Evolutionary conservation across 2,329 filamentous ascomycete genomes (phyloP).

Genomic region (Escovopsis sp.): DNA sequence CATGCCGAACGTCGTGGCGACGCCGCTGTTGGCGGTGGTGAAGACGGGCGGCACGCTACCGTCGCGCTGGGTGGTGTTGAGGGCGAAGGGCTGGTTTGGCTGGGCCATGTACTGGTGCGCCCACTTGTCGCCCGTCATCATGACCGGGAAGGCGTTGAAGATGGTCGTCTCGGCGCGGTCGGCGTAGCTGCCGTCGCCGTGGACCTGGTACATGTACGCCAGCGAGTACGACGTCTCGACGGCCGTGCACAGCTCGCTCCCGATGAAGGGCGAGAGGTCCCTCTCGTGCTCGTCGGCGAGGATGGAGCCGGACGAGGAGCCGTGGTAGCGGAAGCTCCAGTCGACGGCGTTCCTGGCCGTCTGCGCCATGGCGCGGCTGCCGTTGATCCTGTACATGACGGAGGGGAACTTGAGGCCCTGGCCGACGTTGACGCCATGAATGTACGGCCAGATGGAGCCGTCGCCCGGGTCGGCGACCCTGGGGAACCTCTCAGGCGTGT

Average conservation of each 20-base stretch:
- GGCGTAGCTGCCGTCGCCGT: slow-evolving; percentile 25
- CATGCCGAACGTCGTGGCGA: slow-evolving; percentile 29
- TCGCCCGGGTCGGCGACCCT: slow-evolving; percentile 8
- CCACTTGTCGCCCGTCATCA: slow-evolving; percentile 37
- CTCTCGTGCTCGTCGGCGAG: slow-evolving; percentile 26
- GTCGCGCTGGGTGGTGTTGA: slow-evolving; percentile 23
- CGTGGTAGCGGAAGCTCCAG: slow-evolving; percentile 23
- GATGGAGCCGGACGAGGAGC: slow-evolving; percentile 25
- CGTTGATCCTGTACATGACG: slow-evolving; percentile 25
- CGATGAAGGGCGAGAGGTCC: slow-evolving; percentile 22
- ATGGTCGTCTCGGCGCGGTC: slow-evolving; percentile 36
- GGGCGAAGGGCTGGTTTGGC: slow-evolving; percentile 35
- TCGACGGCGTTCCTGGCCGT: slow-evolving; percentile 23
- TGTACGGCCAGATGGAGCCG: slow-evolving; percentile 15
- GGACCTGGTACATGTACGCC: slow-evolving; percentile 19
- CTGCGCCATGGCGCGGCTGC: slow-evolving; percentile 20
- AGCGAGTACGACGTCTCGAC: slow-evolving; percentile 20
- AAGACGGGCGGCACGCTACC: slow-evolving; percentile 19
- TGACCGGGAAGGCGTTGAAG: slow-evolving; percentile 40
- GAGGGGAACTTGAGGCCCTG: slow-evolving; percentile 26
- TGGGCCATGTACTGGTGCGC: slow-evolving; percentile 39
- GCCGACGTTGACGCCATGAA: slow-evolving; percentile 29
- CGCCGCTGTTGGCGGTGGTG: slow-evolving; percentile 29
- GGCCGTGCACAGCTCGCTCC: slow-evolving; percentile 21
- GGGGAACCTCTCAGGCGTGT: slow-evolving; percentile 11